Evolutionary conservation across 768 basidiomycete genomes (phyloP).

Genomic region (Lactarius hengduanensis): DNA sequence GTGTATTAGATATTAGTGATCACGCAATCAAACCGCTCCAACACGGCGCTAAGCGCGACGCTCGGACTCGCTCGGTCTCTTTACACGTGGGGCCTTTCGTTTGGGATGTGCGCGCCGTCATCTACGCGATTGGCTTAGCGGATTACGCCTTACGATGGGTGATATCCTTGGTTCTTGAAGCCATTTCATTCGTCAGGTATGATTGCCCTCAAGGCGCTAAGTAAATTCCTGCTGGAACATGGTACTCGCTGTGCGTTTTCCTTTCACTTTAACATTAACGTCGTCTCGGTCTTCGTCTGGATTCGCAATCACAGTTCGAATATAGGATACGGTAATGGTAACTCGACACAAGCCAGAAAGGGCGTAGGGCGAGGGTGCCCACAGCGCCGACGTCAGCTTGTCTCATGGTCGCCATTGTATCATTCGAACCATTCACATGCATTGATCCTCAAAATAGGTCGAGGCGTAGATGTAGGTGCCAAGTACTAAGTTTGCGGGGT

Average conservation of each 20-base stretch:
- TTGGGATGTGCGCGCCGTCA: too few species aligned
- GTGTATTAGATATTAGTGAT: neutral
- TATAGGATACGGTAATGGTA: constrained; percentile 67
- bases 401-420: constrained; percentile 10
- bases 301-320: constrained; percentile 56
- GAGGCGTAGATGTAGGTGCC: constrained; percentile 68
- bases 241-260: constrained; percentile 35
- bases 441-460: constrained; percentile 42
- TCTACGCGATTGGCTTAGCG: neutral
- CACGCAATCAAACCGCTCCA: neutral
- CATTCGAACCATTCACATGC: constrained; percentile 15
- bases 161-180: constrained; percentile 52
- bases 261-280: constrained; percentile 24
- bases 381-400: constrained; percentile 57
- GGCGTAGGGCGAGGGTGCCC: constrained; percentile 65
- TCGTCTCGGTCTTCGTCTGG: constrained; percentile 39
- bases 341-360: constrained; percentile 68
- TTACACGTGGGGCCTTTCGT: constrained; percentile 38
- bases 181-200: constrained; percentile 29
- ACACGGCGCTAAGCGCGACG: constrained; percentile 28
- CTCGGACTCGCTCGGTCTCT: constrained; percentile 32
- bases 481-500: constrained; percentile 60
- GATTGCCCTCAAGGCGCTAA: constrained; percentile 58
- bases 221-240: constrained; percentile 39
- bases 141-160: constrained; percentile 44